A percentile compares a stretch with the other conserved stretches of the same genome.
Evolutionary conservation across 108 stramenopile species (phyloP).

Genomic region (Nitzschia sp.): DNA sequence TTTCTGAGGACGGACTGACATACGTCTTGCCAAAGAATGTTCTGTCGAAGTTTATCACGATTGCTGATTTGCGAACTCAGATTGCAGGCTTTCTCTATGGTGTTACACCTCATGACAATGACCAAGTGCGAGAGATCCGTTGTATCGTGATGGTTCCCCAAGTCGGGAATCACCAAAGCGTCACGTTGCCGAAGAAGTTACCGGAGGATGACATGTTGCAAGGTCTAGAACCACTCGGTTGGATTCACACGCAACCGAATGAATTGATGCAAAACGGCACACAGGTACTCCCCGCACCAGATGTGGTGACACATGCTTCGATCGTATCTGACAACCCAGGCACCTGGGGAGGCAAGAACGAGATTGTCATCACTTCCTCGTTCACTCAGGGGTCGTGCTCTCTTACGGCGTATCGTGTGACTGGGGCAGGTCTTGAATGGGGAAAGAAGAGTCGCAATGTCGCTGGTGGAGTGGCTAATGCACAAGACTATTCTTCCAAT

Average conservation of each 20-base stretch:
- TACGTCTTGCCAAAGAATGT: slow-evolving; percentile 99
- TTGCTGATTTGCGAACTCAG: slow-evolving; percentile 95
- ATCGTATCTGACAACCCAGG: slow-evolving; percentile 85
- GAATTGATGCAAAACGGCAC: slow-evolving; percentile 92
- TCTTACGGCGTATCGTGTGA: slow-evolving; percentile 95
- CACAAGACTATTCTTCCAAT: slow-evolving; percentile 88
- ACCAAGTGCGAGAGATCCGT: slow-evolving; percentile 95
- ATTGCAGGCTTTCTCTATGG: slow-evolving; percentile 98
- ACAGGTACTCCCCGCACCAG: slow-evolving; percentile 88
- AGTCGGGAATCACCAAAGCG: slow-evolving; percentile 95
- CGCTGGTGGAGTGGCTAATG: slow-evolving; percentile 85
- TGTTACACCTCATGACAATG: slow-evolving; percentile 93
- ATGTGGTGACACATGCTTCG: slow-evolving; percentile 87
- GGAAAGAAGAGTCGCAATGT: slow-evolving; percentile 91
- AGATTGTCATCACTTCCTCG: slow-evolving; percentile 93
- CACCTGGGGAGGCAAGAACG: slow-evolving; percentile 89
- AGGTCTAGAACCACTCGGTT: slow-evolving; percentile 96
- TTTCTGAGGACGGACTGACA: slow-evolving; percentile 94
- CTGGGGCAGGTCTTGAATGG: slow-evolving; percentile 92
- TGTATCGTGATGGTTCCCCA: slow-evolving; percentile 98
- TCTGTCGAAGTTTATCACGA: slow-evolving; percentile 94
- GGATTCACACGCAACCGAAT: slow-evolving; percentile 99
- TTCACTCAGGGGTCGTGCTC: slow-evolving; percentile 99
- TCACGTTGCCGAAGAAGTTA: slow-evolving; percentile 90
- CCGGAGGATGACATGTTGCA: slow-evolving; percentile 90